Evolutionary conservation across 2,329 filamentous ascomycete genomes (phyloP).

Genomic region (Beauveria rudraprayagi): DNA sequence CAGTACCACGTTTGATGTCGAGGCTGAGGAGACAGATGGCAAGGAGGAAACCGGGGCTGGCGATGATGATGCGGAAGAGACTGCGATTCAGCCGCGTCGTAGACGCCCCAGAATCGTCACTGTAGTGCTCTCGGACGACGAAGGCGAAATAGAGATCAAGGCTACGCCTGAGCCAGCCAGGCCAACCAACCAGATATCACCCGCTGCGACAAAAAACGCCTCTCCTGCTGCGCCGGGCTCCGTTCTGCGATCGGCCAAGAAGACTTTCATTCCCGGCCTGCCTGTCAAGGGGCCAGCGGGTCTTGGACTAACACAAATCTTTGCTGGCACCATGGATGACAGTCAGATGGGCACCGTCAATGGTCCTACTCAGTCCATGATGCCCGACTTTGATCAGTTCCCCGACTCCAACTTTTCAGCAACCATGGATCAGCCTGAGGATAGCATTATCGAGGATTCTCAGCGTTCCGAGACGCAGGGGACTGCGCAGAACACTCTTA

Average conservation of each 20-base stretch:
- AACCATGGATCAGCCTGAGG: slow-evolving; percentile 45
- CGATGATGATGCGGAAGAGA: slow-evolving; percentile 29
- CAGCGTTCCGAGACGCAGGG: slow-evolving; percentile 27
- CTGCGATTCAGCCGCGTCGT: slow-evolving; percentile 29
- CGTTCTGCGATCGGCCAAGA: slow-evolving; percentile 59
- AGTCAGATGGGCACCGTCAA: slow-evolving; percentile 33
- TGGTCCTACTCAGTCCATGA: slow-evolving; percentile 37
- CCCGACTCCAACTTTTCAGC: slow-evolving; percentile 55
- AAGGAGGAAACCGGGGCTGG: slow-evolving; percentile 17
- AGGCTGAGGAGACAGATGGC: slow-evolving; percentile 25
- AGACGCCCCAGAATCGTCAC: slow-evolving; percentile 42
- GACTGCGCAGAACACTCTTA: slow-evolving; percentile 37
- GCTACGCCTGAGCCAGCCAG: slow-evolving; percentile 43
- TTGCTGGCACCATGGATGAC: slow-evolving; percentile 78
- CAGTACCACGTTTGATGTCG: slow-evolving; percentile 31
- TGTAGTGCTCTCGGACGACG: slow-evolving; percentile 56
- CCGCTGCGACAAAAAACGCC: slow-evolving; percentile 30
- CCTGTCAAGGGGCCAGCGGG: slow-evolving; percentile 53
- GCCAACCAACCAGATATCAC: slow-evolving; percentile 30
- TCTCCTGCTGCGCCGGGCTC: slow-evolving; percentile 54
- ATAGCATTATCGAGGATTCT: slow-evolving; percentile 43
- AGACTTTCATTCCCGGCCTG: slow-evolving; percentile 62
- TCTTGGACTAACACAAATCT: slow-evolving; percentile 80
- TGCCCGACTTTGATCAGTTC: slow-evolving; percentile 50
- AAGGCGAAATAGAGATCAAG: slow-evolving; percentile 43